Evolutionary conservation across 2,329 filamentous ascomycete genomes (phyloP).

Genomic region (Botrytis pseudocinerea): DNA sequence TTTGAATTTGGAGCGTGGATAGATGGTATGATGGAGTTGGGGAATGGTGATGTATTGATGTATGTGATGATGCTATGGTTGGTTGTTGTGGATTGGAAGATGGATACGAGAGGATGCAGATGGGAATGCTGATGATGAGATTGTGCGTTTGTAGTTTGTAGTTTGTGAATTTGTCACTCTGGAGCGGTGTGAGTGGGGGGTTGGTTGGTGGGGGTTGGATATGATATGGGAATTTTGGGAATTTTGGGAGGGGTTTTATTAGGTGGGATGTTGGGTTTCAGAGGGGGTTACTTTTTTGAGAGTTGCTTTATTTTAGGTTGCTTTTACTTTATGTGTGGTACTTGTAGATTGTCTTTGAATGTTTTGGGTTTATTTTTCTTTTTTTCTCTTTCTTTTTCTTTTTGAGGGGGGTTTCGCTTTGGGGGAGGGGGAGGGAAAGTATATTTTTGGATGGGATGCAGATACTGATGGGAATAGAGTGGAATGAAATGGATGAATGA

Average conservation of each 20-base stretch:
- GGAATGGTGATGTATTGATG: neutral
- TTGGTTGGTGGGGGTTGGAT: neutral
- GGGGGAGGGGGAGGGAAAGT: neutral
- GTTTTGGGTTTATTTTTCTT: neutral
- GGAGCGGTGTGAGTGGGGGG: neutral
- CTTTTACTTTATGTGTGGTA: too few species aligned
- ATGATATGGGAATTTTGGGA: neutral
- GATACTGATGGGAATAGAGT: neutral
- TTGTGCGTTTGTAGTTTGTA: neutral
- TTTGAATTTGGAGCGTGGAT: neutral
- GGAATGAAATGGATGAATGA: neutral
- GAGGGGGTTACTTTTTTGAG: neutral
- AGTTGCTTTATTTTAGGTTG: too few species aligned
- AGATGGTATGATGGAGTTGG: neutral
- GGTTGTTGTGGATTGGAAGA: slow-evolving; percentile 2
- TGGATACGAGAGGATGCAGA: neutral
- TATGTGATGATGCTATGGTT: neutral
- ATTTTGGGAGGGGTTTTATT: too few species aligned
- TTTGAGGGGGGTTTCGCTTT: neutral
- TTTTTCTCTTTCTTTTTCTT: neutral
- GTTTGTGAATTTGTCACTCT: neutral
- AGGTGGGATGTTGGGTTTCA: neutral
- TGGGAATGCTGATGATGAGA: neutral
- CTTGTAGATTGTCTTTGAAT: neutral
- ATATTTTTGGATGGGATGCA: neutral